Evolutionary conservation across 2,329 filamentous ascomycete genomes (phyloP), one percentile per base, ranked within the genome.

Genomic region (Ophiocordyceps sinensis): DNA sequence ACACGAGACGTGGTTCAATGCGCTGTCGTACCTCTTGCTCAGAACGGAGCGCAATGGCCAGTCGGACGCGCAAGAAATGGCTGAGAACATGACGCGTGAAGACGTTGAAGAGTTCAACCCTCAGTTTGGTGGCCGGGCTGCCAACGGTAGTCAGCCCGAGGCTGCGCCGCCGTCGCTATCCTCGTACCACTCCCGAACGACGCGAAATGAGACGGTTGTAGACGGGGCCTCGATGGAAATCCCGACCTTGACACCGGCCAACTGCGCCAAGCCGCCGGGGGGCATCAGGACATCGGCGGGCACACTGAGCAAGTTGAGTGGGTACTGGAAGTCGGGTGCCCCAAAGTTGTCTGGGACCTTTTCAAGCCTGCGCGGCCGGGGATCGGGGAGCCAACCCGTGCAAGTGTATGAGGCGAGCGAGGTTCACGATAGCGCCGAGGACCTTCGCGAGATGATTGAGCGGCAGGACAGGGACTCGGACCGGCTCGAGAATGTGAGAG

Each of bases 1-100:
- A 45, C 91, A 98, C 55, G 91, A 98, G 65, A 96, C 88, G 1
- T 98, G 91, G 91, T 94, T 91, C 71, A 96, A 96, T 55, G 88
- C 91, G 0, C 70, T 98, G 41, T 94, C 86, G 1, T 98, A 98
- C 58, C 73, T 98, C 13, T 72, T 96, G 30, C 71, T 94, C 28
- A 79, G 88, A 37, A 87, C 80, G 23, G 71, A 77, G 28, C 67
- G 73, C 17, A 79, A 82, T 31, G 72, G 67, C n/a, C 71, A 75
- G 40, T 66, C 73, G 7, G 74, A 77, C 48, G 68, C 73, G 4
- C 72, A 84, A 47, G 79, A 71, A 47, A 62, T 73, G 44, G 69
- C 68, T 1, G 68, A 67, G 32, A 67, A 70, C 47, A 70, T 81
- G 40, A 77, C 75, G 1, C 65, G 67, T 21, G 75, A 79, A 38